Evolutionary conservation across 2,329 filamentous ascomycete species (phyloP), one percentile per base, ranked within the genome.

Genomic region (Ophiostoma triangulosporum): DNA sequence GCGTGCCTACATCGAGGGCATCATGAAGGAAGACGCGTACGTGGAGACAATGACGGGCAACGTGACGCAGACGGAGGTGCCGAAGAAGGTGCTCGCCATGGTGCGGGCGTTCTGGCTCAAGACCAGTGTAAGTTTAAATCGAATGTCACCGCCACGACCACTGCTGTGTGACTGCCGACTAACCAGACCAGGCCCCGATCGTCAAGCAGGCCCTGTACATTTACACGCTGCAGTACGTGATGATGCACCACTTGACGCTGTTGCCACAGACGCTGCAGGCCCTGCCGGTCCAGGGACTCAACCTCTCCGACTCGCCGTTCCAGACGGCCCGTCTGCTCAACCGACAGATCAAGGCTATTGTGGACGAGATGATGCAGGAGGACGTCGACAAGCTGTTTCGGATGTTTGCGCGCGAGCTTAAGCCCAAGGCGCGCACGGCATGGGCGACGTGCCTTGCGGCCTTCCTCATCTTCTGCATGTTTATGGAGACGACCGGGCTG

Each of bases 361-460:
- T 78, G 14, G 75, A 80, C 65, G 75, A 78, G 61, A 64, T 76
- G 59, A 69, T 79, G 62, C 65, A 70, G 57, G 69, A 69, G 35
- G 75, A 78, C 59, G 73, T 75, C 66, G 66, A 72, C 56, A 57
- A 65, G 46, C 67, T 80, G 17, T 80, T 79, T 59, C 71, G 76
- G 36, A 64, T 68, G 56, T 78, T 80, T 61, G 68, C 70, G 57
- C 71, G 72, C 57, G 71, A 71, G 27, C 70, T 80, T 40, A 79
- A 78, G 63, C 73, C 73, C 17, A 78, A 77, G 63, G 68, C 70
- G 43, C 69, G 73, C 20, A 64, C 65, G 38, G 73, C 77, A 57
- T 80, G 76, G 76, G 76, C 74, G 33, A 75, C 76, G 2, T 80
- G 76, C 60, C 65, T 77, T 15, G 77, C 75, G 2, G 70, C 77